These are phyloP conservation scores for Raddia distichophylla DNA, from an alignment of 176 grass and related monocot genomes.

Conservation along the genomic window DNA sequence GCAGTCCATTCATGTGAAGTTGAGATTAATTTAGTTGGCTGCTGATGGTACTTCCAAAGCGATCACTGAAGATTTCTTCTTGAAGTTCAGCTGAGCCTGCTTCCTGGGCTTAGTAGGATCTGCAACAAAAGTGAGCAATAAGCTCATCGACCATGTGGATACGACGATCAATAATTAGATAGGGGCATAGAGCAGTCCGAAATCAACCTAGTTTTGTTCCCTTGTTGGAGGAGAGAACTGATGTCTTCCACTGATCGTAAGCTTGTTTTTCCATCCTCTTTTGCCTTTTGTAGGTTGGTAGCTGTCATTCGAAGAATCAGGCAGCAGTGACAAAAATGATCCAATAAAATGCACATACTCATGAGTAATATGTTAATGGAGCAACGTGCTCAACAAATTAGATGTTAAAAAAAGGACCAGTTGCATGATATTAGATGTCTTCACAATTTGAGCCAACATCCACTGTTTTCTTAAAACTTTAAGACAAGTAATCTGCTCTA, in stretches of 20 bases:
- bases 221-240: slow-evolving; percentile 80
- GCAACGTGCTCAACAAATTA: not conserved
- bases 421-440: not conserved
- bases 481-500: not conserved
- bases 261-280: slow-evolving; percentile 80
- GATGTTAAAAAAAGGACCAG: not conserved
- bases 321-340: not conserved
- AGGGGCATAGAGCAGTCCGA: not conserved
- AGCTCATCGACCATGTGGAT: not conserved
- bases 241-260: slow-evolving; percentile 80
- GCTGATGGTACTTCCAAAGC: slow-evolving; percentile 43
- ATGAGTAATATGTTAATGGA: not conserved
- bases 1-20: not conserved
- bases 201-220: slow-evolving; percentile 56
- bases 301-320: slow-evolving; percentile 49
- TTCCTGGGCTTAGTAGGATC: slow-evolving; percentile 58
- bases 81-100: slow-evolving; percentile 78
- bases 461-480: not conserved
- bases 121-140: slow-evolving; percentile 17
- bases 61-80: slow-evolving; percentile 49
- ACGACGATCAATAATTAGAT: not conserved
- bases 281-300: slow-evolving; percentile 83
- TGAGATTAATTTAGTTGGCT: slow-evolving; percentile 15
- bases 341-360: not conserved
- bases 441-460: not conserved